Evolutionary conservation across 805 yeast species (phyloP), one percentile per base, ranked within the genome.

Genomic region (Starmerella tilneyi): DNA sequence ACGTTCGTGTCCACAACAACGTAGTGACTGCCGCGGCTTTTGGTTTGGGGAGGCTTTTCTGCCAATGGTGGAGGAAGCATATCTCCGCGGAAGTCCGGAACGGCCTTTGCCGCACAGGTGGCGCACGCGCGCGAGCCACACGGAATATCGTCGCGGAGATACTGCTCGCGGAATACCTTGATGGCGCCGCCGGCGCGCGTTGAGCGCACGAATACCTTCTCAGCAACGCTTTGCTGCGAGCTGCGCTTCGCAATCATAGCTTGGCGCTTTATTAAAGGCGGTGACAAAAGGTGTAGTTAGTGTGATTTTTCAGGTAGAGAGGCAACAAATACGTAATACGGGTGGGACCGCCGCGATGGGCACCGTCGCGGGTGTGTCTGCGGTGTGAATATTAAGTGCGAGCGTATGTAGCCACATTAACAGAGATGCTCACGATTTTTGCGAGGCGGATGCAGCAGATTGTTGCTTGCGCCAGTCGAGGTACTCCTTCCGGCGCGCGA

Each of bases 161-260:
- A 92, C 63, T 89, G 98, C 60, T 92, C 99, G 53, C 96, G 73
- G 9, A 89, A 94, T 22, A 92, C 74, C 61, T 92, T 89, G 28
- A 86, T 73, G 5, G 96, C 96, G 36, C 80, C 79, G 9, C 97
- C 97, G 51, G 81, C 78, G 56, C 92, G 73, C 21, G 65, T 55
- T 2, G 96, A 84, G 56, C 96, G 69, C 46, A 92, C 94, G 66
- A 83, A 89, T 13, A 92, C 95, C 63, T 89, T 89, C 44, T 59
- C 60, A 17, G 64, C 55, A 8, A 61, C 57, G 41, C 55, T 57
- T 45, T 56, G 48, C 9, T 41, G 44, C 12, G 52, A 29, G 38
- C 51, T 52, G 22, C 56, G 50, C 36, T 52, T 52, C 15, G 55
- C 56, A 17, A 47, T 48, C 54, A 51, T 49, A 23, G 22, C 28